Evolutionary conservation across 2,329 filamentous ascomycete species (phyloP), one percentile per base, ranked within the genome.

Genomic region (Xylariaceae sp.): DNA sequence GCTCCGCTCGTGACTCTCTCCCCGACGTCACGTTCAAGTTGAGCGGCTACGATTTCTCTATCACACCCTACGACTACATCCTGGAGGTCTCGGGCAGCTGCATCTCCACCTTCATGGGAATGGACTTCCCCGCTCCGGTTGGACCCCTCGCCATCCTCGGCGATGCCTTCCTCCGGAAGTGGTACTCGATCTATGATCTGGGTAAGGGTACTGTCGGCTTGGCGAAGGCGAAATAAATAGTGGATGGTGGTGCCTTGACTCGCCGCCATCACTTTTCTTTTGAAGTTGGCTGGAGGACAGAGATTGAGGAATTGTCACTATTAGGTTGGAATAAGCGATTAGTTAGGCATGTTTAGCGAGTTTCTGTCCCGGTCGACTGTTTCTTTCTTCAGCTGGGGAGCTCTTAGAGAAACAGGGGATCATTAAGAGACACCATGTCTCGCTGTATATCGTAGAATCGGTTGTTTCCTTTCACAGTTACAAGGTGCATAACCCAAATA

Each of bases 81-180:
- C 81, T 98, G 28, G 89, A 98, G 68, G 80, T 96, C 30, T 85
- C 89, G 61, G 92, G 90, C 55, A 90, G 83, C 63, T 98, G 92
- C 68, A 95, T 98, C 67, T 96, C 88, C 47, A 85, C 88, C 54
- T 95, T 98, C 71, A 94, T 94, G 81, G 89, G 88, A 56, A 94
- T 97, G 83, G 92, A 89, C 64, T 81, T 88, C 69, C 84, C 88
- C 41, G 85, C 82, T 59, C 88, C 88, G 27, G 83, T 85, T 43
- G 90, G 92, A 32, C 92, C 92, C 53, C 79, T 98, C 50, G 89
- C 88, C 47, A 98, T 98, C 50, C 81, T 98, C 17, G 92, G 92
- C 58, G 88, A 95, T 64, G 85, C 81, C 34, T 85, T 85, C 75
- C 72, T 85, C 60, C 81, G 88, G 67, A 85, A 76, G 62, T 94